Conservation (phyloP, 352 stramenopile genomes). For the Globisporangium cederbergense region DNA sequence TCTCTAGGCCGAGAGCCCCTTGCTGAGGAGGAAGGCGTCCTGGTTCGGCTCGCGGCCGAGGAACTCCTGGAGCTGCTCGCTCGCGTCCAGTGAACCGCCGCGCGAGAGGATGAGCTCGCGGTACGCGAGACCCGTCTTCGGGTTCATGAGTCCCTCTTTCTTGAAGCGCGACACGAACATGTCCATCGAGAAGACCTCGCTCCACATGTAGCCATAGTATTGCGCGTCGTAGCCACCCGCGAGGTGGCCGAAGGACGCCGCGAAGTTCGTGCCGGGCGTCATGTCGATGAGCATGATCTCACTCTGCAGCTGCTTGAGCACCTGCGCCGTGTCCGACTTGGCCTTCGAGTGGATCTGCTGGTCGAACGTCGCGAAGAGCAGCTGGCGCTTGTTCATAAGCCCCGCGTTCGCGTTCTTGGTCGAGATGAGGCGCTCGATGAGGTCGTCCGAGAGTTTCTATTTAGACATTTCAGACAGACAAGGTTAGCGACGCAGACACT, state of each 20-base stretch:
- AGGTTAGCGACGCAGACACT: conserved; percentile 2
- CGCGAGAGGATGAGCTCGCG: conserved; percentile 84
- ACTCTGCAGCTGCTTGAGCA: conserved; percentile 79
- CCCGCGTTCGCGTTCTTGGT: conserved; percentile 86
- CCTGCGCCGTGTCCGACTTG: conserved; percentile 75
- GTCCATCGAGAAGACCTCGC: conserved; percentile 86
- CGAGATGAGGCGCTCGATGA: conserved; percentile 78
- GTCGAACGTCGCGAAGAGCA: conserved; percentile 81
- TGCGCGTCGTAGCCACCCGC: conserved; percentile 72
- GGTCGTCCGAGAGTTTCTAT: conserved; percentile 76
- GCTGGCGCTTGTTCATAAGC: conserved; percentile 79
- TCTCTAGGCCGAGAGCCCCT: conserved; percentile 34
- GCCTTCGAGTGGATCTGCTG: conserved; percentile 83
- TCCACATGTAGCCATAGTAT: conserved; percentile 91
- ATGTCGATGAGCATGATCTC: conserved; percentile 88
- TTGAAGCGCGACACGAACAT: conserved; percentile 90
- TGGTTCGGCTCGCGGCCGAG: conserved; percentile 74
- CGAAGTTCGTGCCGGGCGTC: conserved; percentile 82
- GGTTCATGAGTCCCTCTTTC: conserved; percentile 81
- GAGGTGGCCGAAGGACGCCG: conserved; percentile 82
- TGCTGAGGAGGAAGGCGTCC: conserved; percentile 80
- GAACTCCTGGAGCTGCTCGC: conserved; percentile 78
- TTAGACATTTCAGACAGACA: conserved; percentile 5
- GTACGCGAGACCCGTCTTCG: conserved; percentile 75
- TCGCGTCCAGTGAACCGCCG: conserved; percentile 77